Conservation (phyloP, 208 protist genomes). For the Leishmania turanica region DNA sequence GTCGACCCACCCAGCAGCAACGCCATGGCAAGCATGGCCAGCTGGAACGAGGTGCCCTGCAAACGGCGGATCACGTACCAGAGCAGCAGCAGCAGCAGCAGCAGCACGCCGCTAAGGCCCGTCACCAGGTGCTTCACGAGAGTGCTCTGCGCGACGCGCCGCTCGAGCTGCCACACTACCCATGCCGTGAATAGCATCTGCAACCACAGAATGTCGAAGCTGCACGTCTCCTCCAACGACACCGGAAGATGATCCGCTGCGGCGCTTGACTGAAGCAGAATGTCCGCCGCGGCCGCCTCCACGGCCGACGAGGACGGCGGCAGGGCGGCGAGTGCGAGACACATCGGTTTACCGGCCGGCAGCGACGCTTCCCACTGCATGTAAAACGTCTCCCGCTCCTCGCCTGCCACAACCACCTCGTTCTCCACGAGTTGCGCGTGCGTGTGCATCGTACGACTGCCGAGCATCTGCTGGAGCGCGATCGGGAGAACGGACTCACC, state of each 20-base stretch:
- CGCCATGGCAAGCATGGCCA: constrained; percentile 39
- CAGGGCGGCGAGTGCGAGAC: constrained; percentile 33
- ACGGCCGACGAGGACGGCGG: constrained; percentile 3
- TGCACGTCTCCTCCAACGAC: constrained; percentile 36
- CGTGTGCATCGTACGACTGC: constrained; percentile 23
- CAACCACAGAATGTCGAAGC: constrained; percentile 59
- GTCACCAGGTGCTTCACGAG: constrained; percentile 53
- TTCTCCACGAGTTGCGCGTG: constrained; percentile 18
- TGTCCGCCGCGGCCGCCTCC: background rate
- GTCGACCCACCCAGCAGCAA: constrained; percentile 58
- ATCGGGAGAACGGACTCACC: constrained; percentile 22
- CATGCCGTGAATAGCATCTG: constrained; percentile 37
- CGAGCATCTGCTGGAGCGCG: constrained; percentile 30
- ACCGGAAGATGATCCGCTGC: constrained; percentile 16
- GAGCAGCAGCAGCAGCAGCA: constrained; percentile 38
- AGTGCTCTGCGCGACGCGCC: constrained; percentile 44
- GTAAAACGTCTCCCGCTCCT: background rate
- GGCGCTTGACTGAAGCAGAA: background rate
- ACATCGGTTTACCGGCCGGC: constrained; percentile 34
- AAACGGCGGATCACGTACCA: constrained; percentile 55
- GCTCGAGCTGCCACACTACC: constrained; percentile 36
- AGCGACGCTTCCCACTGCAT: constrained; percentile 30
- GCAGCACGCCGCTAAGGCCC: constrained; percentile 41
- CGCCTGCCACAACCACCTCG: background rate
- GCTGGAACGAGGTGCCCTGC: constrained; percentile 60